A percentile compares a stretch with the other conserved stretches of the same genome.
Evolutionary conservation across 441 rosid species (phyloP).

Genomic region (Populus hybrid): DNA sequence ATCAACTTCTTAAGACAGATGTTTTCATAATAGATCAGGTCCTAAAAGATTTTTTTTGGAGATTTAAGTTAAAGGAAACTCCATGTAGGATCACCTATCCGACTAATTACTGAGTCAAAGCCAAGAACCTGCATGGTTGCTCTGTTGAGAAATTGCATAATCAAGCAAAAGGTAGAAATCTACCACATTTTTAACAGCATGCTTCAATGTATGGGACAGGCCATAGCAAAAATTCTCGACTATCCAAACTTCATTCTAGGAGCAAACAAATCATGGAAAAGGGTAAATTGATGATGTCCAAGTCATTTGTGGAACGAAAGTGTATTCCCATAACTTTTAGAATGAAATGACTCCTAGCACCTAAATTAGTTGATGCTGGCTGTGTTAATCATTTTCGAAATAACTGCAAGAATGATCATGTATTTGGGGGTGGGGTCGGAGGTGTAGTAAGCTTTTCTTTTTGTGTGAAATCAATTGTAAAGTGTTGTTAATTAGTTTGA

Average conservation of each 20-base stretch:
- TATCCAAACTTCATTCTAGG: background rate
- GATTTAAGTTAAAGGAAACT: conserved; percentile 8
- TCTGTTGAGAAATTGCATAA: background rate
- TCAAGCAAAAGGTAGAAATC: conserved; percentile 15
- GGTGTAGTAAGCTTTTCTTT: background rate
- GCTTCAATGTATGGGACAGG: background rate
- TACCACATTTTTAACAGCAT: conserved; percentile 1
- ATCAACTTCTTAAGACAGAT: conserved; percentile 9
- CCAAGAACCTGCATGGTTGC: background rate
- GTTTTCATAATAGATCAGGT: conserved; percentile 8
- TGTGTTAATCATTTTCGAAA: background rate
- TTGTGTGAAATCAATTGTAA: background rate
- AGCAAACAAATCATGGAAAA: background rate
- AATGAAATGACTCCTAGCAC: background rate
- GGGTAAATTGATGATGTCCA: background rate
- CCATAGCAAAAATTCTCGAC: background rate
- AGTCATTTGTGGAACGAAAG: background rate
- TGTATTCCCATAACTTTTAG: background rate
- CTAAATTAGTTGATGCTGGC: background rate
- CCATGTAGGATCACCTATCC: conserved; percentile 5
- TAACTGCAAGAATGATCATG: background rate
- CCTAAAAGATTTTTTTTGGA: conserved; percentile 11
- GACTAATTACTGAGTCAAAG: background rate
- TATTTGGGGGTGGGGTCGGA: background rate
- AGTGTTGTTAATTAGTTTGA: background rate